Conservation (phyloP, 371 early-diverging fungal genomes). For the Apophysomyces ossiformis region DNA sequence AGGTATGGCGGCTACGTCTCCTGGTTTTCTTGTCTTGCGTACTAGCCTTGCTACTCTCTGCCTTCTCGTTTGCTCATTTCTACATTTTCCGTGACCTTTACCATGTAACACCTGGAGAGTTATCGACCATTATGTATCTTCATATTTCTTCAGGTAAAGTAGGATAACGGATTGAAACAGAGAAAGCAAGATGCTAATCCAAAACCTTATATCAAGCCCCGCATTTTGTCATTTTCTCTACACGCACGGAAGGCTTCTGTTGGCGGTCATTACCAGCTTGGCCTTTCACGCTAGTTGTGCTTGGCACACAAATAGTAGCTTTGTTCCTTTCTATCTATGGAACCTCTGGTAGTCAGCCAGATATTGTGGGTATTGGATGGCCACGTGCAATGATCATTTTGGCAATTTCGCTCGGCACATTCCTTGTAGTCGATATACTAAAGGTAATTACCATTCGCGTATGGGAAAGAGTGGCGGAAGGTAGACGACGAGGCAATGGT, state of each 20-base stretch:
- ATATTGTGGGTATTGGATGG: conserved; percentile 56
- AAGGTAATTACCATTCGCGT: conserved; percentile 77
- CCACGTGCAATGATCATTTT: conserved; percentile 63
- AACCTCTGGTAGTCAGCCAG: conserved; percentile 41
- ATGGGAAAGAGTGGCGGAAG: conserved; percentile 54
- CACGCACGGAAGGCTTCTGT: conserved; percentile 84
- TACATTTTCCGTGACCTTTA: conserved; percentile 72
- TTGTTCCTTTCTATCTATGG: conserved; percentile 87
- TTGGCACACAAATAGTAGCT: conserved; percentile 92
- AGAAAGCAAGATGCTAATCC: no score
- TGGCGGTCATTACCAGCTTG: conserved; percentile 84
- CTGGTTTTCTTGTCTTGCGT: conserved; percentile 80
- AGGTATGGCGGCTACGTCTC: conserved; percentile 91
- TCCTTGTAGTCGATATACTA: conserved; percentile 78
- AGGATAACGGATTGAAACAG: not conserved
- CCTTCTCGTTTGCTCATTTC: conserved; percentile 83
- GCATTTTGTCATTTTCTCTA: conserved; percentile 96
- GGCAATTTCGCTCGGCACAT: conserved; percentile 70
- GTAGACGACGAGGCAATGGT: not conserved
- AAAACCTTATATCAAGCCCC: conserved; percentile 56
- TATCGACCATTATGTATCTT: conserved; percentile 88
- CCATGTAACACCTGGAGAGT: conserved; percentile 39
- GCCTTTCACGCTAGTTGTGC: conserved; percentile 79
- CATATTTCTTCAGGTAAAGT: conserved; percentile 81
- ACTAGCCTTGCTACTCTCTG: conserved; percentile 73